A percentile compares a stretch with the other conserved stretches of the same genome.
Evolutionary conservation across 164 flowering plant genomes (phyloP).

Genomic region (Euptelea pleiosperma): DNA sequence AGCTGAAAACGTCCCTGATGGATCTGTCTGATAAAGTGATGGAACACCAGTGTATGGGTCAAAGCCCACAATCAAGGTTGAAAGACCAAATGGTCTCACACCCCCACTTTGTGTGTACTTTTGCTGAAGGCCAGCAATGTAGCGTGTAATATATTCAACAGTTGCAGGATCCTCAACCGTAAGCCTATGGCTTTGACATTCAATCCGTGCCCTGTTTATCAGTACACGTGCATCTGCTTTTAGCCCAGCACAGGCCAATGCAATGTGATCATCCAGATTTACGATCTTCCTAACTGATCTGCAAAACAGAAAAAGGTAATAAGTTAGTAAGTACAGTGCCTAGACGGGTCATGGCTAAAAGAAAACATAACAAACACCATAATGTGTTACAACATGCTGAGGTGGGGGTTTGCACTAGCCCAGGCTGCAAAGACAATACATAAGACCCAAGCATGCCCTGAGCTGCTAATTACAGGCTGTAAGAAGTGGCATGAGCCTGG

Average conservation of each 20-base stretch:
- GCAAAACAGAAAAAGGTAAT: slow-evolving; percentile 19
- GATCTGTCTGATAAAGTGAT: slow-evolving; percentile 94
- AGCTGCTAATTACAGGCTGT: background rate
- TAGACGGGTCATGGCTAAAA: too few species aligned
- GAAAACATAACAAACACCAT: too few species aligned
- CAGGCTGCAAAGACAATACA: too few species aligned
- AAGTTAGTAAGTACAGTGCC: too few species aligned
- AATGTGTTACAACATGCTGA: too few species aligned
- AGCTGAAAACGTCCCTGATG: slow-evolving; percentile 96
- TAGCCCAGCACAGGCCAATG: slow-evolving; percentile 94
- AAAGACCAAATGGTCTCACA: slow-evolving; percentile 96
- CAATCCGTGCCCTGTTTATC: slow-evolving; percentile 86
- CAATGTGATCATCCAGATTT: slow-evolving; percentile 86
- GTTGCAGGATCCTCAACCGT: slow-evolving; percentile 97
- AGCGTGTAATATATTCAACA: slow-evolving; percentile 94
- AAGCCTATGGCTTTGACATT: slow-evolving; percentile 94
- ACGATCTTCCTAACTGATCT: slow-evolving; percentile 89
- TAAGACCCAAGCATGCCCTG: too few species aligned
- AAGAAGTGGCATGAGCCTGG: background rate
- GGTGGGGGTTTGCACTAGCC: too few species aligned
- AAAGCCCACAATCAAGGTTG: slow-evolving; percentile 92
- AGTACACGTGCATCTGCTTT: slow-evolving; percentile 97
- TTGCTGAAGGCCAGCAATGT: slow-evolving; percentile 96
- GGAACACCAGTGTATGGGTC: slow-evolving; percentile 87
- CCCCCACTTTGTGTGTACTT: slow-evolving; percentile 99